Evolutionary conservation across 495 filamentous ascomycete genomes (phyloP).

Genomic region (Penicillium maclennaniae): DNA sequence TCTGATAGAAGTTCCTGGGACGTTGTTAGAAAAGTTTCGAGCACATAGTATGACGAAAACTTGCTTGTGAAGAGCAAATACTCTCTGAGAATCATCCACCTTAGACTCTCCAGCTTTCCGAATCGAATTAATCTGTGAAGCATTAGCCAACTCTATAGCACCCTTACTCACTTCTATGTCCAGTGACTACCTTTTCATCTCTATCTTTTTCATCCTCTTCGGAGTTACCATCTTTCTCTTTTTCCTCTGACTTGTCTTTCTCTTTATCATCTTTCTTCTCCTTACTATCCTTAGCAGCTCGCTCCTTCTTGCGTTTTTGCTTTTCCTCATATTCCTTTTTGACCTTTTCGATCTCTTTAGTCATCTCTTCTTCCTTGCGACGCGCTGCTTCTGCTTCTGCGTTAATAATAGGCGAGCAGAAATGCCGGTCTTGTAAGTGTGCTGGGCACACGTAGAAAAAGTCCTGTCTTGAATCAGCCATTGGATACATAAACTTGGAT

Average conservation of each 20-base stretch:
- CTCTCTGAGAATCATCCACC: constrained; percentile 55
- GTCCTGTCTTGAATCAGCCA: constrained; percentile 54
- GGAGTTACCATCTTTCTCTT: constrained; percentile 21
- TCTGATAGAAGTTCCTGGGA: constrained; percentile 74
- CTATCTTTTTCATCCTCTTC: constrained; percentile 52
- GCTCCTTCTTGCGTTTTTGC: constrained; percentile 36
- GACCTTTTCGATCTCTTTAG: constrained; percentile 70
- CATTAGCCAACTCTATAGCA: background rate
- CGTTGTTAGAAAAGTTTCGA: background rate
- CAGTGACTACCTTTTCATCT: constrained; percentile 45
- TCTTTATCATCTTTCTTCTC: constrained; percentile 50
- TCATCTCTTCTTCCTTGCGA: constrained; percentile 61
- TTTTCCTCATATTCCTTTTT: constrained; percentile 53
- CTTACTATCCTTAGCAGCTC: constrained; percentile 35
- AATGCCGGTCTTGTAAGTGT: constrained; percentile 80
- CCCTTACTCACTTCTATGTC: background rate
- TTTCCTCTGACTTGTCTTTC: constrained; percentile 39
- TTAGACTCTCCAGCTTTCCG: constrained; percentile 32
- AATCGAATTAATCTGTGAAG: constrained; percentile 35
- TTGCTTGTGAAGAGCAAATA: constrained; percentile 85
- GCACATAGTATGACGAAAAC: constrained; percentile 10
- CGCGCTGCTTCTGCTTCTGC: constrained; percentile 67
- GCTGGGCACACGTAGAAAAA: constrained; percentile 87
- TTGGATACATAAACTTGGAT: background rate
- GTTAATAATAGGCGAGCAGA: constrained; percentile 76